phyloP scores from a whole-genome alignment of 2,329 filamentous ascomycete species.

The Cercospora citrullina region DNA sequence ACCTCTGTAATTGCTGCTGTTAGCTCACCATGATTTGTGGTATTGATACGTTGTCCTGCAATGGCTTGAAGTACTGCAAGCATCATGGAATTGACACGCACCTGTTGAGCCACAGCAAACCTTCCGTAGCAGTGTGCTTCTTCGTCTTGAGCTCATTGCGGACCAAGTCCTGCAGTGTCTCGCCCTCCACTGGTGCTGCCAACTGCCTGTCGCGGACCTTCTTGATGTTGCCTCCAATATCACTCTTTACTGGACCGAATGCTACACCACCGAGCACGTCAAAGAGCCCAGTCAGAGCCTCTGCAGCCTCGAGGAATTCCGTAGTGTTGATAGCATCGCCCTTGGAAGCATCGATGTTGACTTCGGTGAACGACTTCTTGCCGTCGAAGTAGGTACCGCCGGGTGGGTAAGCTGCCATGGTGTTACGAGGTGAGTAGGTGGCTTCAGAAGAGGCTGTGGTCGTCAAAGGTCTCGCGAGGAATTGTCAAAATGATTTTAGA shows the following conservation, averaged over 20 bases:
- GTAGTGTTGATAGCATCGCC: conserved; percentile 77
- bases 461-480: not conserved
- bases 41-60: not conserved
- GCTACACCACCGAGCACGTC: conserved; percentile 67
- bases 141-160: conserved; percentile 84
- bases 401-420: conserved; percentile 37
- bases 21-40: not conserved
- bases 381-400: conserved; percentile 83
- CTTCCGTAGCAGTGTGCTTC: conserved; percentile 86
- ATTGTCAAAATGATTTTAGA: not conserved
- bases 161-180: conserved; percentile 80
- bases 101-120: conserved; percentile 87
- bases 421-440: not conserved
- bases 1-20: conserved; percentile 57
- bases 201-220: conserved; percentile 86
- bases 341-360: conserved; percentile 71
- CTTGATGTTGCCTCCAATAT: conserved; percentile 91
- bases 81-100: conserved; percentile 45
- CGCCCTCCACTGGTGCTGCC: conserved; percentile 74
- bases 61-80: not conserved
- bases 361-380: conserved; percentile 79
- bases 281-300: conserved; percentile 83
- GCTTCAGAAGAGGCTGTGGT: not conserved
- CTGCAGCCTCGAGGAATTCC: conserved; percentile 87
- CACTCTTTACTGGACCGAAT: conserved; percentile 86